phyloP scores from a whole-genome alignment of 371 early-diverging fungal species.

The Capillidium heterosporum region DNA sequence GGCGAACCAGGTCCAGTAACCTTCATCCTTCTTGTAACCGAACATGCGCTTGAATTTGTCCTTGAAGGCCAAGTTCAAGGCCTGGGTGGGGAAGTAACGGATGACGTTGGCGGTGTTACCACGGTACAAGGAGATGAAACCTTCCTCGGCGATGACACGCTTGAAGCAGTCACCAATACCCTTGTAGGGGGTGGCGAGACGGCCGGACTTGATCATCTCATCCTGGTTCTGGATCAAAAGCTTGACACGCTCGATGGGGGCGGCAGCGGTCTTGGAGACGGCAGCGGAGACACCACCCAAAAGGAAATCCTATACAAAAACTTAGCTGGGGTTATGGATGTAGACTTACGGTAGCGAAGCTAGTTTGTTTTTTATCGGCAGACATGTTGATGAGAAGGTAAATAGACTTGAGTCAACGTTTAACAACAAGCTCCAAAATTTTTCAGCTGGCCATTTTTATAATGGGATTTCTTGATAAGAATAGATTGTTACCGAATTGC shows the following conservation, averaged over 20 bases:
- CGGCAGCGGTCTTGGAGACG: conserved; percentile 82
- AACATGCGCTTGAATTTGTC: conserved; percentile 61
- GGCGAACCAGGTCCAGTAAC: conserved; percentile 49
- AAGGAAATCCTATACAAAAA: conserved; percentile 19
- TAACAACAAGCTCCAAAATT: too few relatives aligned
- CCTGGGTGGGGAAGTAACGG: conserved; percentile 69
- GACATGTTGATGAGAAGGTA: not conserved
- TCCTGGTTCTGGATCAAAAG: conserved; percentile 57
- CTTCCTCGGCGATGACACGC: conserved; percentile 46
- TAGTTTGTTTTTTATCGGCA: not conserved
- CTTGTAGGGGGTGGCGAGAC: conserved; percentile 40
- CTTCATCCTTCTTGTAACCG: conserved; percentile 42
- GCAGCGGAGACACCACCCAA: conserved; percentile 77
- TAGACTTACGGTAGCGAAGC: not conserved
- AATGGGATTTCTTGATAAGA: too few relatives aligned
- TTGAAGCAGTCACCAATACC: conserved; percentile 41
- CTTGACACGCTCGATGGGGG: conserved; percentile 66
- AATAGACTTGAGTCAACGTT: too few relatives aligned
- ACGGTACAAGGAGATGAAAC: conserved; percentile 37
- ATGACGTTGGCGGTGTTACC: conserved; percentile 59
- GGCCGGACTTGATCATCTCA: conserved; percentile 44
- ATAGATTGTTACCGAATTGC: too few relatives aligned
- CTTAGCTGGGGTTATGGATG: not conserved
- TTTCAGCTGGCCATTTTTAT: too few relatives aligned
- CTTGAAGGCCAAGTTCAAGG: conserved; percentile 66